Percentiles rank a stretch among this genome's conserved stretches.
These are phyloP conservation scores for Ampelomyces quisqualis DNA, from an alignment of 2,329 filamentous ascomycete genomes.

Conservation along the genomic window DNA sequence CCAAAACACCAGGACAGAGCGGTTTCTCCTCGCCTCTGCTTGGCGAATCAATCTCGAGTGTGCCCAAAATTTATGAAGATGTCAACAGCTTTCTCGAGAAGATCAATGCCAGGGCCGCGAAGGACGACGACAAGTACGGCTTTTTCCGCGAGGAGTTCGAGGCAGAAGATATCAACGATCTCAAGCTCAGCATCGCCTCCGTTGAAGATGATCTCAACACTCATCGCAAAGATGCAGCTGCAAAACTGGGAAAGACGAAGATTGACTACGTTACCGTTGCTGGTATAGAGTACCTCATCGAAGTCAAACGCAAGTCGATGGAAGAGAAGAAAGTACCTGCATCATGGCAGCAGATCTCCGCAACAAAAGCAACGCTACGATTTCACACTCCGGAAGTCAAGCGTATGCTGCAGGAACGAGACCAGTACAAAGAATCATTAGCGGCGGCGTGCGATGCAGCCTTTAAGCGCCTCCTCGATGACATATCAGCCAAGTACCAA, in stretches of 20 bases:
- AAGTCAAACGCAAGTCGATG: conserved; percentile 70
- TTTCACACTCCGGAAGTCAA: conserved; percentile 95
- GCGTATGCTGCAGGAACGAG: conserved; percentile 77
- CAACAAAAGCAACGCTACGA: conserved; percentile 86
- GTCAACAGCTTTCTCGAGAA: conserved; percentile 76
- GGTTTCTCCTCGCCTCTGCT: conserved; percentile 73
- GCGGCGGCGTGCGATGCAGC: conserved; percentile 87
- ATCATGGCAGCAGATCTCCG: conserved; percentile 91
- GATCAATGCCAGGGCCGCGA: conserved; percentile 82
- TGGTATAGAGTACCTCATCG: conserved; percentile 92
- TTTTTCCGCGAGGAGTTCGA: conserved; percentile 90
- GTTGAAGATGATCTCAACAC: conserved; percentile 86
- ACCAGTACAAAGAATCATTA: conserved; percentile 91
- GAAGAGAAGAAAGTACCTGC: conserved; percentile 86
- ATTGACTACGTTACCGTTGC: conserved; percentile 80
- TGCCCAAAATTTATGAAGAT: conserved; percentile 74
- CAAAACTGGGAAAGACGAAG: conserved; percentile 68
- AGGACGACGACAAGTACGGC: conserved; percentile 84
- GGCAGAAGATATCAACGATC: conserved; percentile 82
- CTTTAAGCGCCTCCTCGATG: conserved; percentile 68
- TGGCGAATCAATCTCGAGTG: conserved; percentile 67
- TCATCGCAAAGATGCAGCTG: conserved; percentile 70
- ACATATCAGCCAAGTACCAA: conserved; percentile 83
- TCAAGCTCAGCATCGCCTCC: conserved; percentile 89
- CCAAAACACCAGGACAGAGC: conserved; percentile 64